Conservation (phyloP, 768 basidiomycete genomes). For the Boletus coccyginus region DNA sequence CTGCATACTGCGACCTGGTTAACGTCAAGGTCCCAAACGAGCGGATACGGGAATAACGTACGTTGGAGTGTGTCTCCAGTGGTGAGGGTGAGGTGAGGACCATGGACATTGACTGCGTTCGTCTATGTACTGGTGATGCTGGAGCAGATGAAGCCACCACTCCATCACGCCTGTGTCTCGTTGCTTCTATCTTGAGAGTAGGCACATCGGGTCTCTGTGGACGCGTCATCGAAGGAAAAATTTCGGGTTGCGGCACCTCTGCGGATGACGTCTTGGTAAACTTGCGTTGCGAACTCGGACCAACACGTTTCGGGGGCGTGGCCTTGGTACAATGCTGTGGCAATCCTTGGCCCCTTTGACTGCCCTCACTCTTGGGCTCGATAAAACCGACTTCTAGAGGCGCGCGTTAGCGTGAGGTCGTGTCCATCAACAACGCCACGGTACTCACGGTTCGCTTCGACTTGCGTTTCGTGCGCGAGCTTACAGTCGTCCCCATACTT, state of each 20-base stretch:
- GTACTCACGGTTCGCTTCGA: conserved; percentile 24
- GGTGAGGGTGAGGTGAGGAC: conserved; percentile 16
- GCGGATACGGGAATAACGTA: conserved; percentile 2
- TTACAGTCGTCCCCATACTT: conserved; percentile 27
- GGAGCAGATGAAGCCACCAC: background rate
- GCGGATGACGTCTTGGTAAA: background rate
- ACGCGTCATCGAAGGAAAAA: background rate
- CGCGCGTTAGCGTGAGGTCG: background rate
- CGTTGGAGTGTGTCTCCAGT: conserved; percentile 11
- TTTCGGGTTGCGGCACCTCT: background rate
- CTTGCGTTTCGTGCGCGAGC: conserved; percentile 28
- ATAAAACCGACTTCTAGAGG: conserved; percentile 17
- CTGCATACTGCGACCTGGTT: conserved; percentile 19
- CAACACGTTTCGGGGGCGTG: conserved; percentile 4
- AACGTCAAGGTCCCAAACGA: background rate
- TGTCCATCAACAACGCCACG: background rate
- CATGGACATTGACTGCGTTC: conserved; percentile 29
- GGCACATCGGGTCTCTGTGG: background rate
- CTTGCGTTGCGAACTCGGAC: conserved; percentile 7
- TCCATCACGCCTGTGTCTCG: background rate
- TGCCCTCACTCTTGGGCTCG: conserved; percentile 2
- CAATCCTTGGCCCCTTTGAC: background rate
- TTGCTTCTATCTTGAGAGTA: background rate
- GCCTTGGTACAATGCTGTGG: background rate
- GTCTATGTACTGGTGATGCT: conserved; percentile 19